Evolutionary conservation across 371 early-diverging fungal genomes (phyloP).

Genomic region (Actinomortierella ambigua): DNA sequence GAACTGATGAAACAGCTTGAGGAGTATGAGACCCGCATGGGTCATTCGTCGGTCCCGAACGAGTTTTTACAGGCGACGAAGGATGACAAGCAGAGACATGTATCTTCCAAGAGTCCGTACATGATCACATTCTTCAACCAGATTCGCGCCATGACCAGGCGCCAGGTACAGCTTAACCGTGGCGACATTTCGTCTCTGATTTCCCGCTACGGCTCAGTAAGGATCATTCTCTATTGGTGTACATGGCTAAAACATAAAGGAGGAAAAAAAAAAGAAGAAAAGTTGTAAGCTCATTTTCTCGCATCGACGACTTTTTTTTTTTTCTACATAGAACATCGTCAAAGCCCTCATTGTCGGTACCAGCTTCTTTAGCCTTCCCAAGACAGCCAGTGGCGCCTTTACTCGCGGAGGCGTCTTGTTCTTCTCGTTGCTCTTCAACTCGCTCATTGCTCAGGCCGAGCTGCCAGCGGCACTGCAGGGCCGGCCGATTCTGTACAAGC

Average conservation of each 20-base stretch:
- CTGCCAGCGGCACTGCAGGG: constrained; percentile 57
- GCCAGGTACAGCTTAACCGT: constrained; percentile 52
- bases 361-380: constrained; percentile 60
- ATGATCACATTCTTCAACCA: constrained; percentile 57
- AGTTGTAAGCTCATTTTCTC: too few relatives aligned
- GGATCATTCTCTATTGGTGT: too few relatives aligned
- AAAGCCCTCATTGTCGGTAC: constrained; percentile 70
- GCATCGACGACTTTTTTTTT: too few relatives aligned
- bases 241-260: too few relatives aligned
- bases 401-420: constrained; percentile 73
- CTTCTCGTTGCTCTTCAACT: constrained; percentile 59
- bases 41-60: constrained; percentile 30
- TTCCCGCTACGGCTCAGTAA: constrained; percentile 52
- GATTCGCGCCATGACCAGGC: constrained; percentile 51
- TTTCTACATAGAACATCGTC: constrained; percentile 38
- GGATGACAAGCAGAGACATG: constrained; percentile 50
- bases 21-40: constrained; percentile 23
- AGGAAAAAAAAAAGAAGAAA: too few relatives aligned
- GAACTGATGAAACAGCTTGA: constrained; percentile 39
- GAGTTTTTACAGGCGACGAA: constrained; percentile 50
- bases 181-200: constrained; percentile 48
- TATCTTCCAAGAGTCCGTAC: constrained; percentile 50
- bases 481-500: constrained; percentile 68
- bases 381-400: constrained; percentile 56
- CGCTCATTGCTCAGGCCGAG: constrained; percentile 58